Base-by-base conservation (phyloP, 495 filamentous ascomycete species). In the Aspergillus nanangensis region DNA sequence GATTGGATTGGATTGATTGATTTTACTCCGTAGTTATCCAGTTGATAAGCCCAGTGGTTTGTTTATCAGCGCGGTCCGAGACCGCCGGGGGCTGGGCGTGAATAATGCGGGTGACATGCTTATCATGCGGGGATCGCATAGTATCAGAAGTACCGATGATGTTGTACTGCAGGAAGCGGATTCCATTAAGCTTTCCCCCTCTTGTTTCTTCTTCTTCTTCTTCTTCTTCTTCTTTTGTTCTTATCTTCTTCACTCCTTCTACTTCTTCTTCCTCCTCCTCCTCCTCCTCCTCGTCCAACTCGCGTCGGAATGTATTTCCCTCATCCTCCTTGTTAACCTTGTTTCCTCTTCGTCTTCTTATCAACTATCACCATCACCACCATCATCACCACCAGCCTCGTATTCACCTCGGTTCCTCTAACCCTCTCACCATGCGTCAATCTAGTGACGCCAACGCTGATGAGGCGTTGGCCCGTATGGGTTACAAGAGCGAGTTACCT, bases 401-500 rank as follows among this genome's bases (percentile, higher is more conserved):
- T n/a, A n/a, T n/a, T n/a, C 13, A 36, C 33, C 13, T 43, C 40
- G 3, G 22, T 15, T 27, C 22, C 10, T 19, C 24, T 19, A 22
- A 13, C 20, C 39, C 18, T 25, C 7, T 18, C 37, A 45, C 19
- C n/a, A 56, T 56, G 53, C 45, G 37, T 25, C 53, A 52, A 45
- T 23, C 51, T 8, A 52, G 45, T 44, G 63, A 67, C 51, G 65
- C 54, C 54, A 55, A 47, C 37, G 70, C 70, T 64, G 76, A 83
- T 60, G 74, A 71, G 58, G 73, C 71, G 24, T 63, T 84, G 60
- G 78, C 76, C 19, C 68, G 67, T 44, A 79, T 84, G 77, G 80
- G 80, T 32, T 84, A 84, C 63, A 79, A 79, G 65, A 69, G 72
- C 35, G 80, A 84, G 56, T 51, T 84, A 46, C 79, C 79, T 22